phyloP scores from a whole-genome alignment of 2,329 filamentous ascomycete genomes.

The Didymella pinodella region DNA sequence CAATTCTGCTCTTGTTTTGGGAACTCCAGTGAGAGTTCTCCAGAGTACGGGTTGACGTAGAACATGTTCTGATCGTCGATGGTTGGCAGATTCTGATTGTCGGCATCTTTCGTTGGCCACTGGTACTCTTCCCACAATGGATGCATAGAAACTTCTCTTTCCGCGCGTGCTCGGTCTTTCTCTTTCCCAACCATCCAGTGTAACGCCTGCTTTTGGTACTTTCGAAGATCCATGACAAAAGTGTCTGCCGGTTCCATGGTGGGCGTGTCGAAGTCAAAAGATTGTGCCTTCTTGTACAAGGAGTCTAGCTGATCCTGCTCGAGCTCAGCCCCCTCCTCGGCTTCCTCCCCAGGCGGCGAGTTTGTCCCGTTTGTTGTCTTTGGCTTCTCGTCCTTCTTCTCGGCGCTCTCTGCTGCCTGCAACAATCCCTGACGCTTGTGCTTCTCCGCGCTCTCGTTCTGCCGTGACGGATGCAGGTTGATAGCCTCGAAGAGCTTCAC shows the following conservation, averaged over 20 bases:
- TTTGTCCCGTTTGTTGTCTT: conserved; percentile 52
- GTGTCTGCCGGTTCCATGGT: conserved; percentile 82
- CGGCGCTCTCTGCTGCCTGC: conserved; percentile 85
- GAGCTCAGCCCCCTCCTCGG: conserved; percentile 86
- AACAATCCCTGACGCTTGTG: conserved; percentile 85
- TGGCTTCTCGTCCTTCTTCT: conserved; percentile 65
- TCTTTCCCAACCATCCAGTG: conserved; percentile 98
- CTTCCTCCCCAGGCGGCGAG: conserved; percentile 68
- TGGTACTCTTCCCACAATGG: conserved; percentile 95
- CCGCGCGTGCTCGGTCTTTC: conserved; percentile 73
- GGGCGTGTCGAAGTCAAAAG: conserved; percentile 93
- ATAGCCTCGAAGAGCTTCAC: conserved; percentile 91
- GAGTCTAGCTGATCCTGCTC: conserved; percentile 95
- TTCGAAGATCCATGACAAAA: conserved; percentile 83
- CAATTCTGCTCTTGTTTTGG: conserved; percentile 95
- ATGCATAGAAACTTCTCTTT: conserved; percentile 84
- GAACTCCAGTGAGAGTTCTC: conserved; percentile 89
- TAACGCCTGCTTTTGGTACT: conserved; percentile 94
- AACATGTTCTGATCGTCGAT: conserved; percentile 76
- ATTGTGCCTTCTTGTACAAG: conserved; percentile 94
- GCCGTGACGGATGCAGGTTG: conserved; percentile 76
- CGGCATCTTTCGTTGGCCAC: conserved; percentile 87
- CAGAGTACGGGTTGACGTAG: conserved; percentile 97
- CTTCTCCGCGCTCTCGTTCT: conserved; percentile 76
- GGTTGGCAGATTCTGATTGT: conserved; percentile 75